These are phyloP conservation scores for Craterostigma plantagineum DNA, from an alignment of 257 asterid genomes.

Conservation along the genomic window DNA sequence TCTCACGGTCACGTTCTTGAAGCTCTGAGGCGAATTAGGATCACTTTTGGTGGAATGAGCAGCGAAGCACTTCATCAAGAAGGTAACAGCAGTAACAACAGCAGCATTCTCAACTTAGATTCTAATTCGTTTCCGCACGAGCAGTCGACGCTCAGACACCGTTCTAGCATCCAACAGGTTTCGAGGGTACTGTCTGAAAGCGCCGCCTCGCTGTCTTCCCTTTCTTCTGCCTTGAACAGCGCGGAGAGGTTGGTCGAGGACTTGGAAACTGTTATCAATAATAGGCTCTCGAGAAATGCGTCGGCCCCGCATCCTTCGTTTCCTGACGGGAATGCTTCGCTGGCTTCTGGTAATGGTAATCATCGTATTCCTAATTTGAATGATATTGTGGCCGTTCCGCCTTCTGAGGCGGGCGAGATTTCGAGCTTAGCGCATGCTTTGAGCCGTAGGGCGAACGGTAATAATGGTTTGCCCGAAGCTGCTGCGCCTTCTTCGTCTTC, in stretches of 20 bases:
- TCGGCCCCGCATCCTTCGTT: neutral
- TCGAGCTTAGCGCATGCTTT: too few species aligned
- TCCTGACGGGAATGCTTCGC: too few species aligned
- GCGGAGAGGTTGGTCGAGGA: conserved; percentile 66
- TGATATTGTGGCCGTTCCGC: too few species aligned
- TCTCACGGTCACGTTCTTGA: conserved; percentile 30
- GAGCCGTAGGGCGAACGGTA: too few species aligned
- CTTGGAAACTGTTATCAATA: conserved; percentile 43
- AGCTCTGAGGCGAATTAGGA: conserved; percentile 36
- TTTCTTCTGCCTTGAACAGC: conserved; percentile 51
- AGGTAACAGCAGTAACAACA: conserved; percentile 7
- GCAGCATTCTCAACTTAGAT: too few species aligned
- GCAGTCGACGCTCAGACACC: conserved; percentile 13
- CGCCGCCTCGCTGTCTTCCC: conserved; percentile 56
- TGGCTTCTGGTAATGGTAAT: too few species aligned
- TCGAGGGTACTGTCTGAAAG: conserved; percentile 61
- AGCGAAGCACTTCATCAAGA: conserved; percentile 18
- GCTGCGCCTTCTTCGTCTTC: too few species aligned
- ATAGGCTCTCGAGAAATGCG: conserved; percentile 20
- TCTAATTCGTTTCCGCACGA: conserved; percentile 4
- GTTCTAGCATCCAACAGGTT: conserved; percentile 35
- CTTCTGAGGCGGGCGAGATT: too few species aligned
- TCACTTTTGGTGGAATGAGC: conserved; percentile 22
- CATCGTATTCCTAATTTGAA: too few species aligned
- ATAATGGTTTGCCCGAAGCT: too few species aligned